phyloP scores from a whole-genome alignment of 2,329 filamentous ascomycete genomes.

The Zopfia rhizophila region DNA sequence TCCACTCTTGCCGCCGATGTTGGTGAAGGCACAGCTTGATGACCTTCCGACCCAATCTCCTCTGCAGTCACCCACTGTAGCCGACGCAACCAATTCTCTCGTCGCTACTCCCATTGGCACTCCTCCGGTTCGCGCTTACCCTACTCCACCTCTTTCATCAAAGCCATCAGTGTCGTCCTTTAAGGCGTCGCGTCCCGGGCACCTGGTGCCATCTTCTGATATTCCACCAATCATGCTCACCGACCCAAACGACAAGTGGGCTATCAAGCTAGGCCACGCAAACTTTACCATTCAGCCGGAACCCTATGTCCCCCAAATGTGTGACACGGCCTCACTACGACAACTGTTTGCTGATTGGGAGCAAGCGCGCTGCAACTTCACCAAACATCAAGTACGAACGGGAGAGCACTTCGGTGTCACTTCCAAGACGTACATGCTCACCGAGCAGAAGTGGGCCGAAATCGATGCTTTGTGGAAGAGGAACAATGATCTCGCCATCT shows the following conservation, averaged over 20 bases:
- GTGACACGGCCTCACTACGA: slow-evolving; percentile 69
- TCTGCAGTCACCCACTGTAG: slow-evolving; percentile 85
- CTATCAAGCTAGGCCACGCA: slow-evolving; percentile 85
- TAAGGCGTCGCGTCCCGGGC: slow-evolving; percentile 57
- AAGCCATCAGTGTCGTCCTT: slow-evolving; percentile 84
- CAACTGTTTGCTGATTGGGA: slow-evolving; percentile 84
- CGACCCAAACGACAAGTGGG: slow-evolving; percentile 85
- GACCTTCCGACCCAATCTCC: slow-evolving; percentile 76
- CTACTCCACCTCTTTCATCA: slow-evolving; percentile 79
- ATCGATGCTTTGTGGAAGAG: slow-evolving; percentile 79
- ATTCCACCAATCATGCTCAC: slow-evolving; percentile 72
- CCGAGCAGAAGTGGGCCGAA: slow-evolving; percentile 87
- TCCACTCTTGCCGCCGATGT: slow-evolving; percentile 83
- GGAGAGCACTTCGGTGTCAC: slow-evolving; percentile 91
- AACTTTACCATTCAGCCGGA: slow-evolving; percentile 89
- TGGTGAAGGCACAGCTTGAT: slow-evolving; percentile 67
- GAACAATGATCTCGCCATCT: slow-evolving; percentile 72
- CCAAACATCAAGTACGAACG: slow-evolving; percentile 86
- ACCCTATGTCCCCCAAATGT: slow-evolving; percentile 76
- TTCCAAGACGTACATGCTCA: slow-evolving; percentile 86
- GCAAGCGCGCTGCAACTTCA: slow-evolving; percentile 83
- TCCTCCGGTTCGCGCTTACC: slow-evolving; percentile 58
- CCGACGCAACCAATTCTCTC: slow-evolving; percentile 63
- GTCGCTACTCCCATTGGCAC: slow-evolving; percentile 60
- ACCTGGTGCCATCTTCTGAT: slow-evolving; percentile 61